These are phyloP conservation scores for Zangia roseola DNA, from an alignment of 768 basidiomycete genomes.

Conservation along the genomic window DNA sequence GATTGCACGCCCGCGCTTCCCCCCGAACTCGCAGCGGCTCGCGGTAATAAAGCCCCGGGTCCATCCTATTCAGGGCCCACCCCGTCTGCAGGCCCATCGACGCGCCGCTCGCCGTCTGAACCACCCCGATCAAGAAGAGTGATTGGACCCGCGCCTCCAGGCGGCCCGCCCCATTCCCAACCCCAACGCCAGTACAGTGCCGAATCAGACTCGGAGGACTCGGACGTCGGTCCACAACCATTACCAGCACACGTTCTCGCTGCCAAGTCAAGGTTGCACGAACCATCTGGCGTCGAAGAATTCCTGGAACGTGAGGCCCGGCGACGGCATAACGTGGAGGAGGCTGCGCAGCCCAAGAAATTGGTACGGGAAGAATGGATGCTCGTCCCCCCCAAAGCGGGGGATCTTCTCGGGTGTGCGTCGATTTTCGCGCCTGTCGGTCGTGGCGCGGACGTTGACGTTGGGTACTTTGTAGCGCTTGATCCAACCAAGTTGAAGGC, in stretches of 20 bases:
- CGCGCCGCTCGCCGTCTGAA: slow-evolving; percentile 18
- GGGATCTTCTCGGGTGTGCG: slow-evolving; percentile 77
- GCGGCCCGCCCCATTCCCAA: slow-evolving; percentile 34
- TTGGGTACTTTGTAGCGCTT: slow-evolving; percentile 47
- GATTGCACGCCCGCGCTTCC: slow-evolving; percentile 74
- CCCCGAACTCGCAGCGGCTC: slow-evolving; percentile 58
- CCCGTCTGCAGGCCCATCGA: slow-evolving; percentile 20
- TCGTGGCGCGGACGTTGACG: background rate
- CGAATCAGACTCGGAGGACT: slow-evolving; percentile 55
- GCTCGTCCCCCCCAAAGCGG: slow-evolving; percentile 86
- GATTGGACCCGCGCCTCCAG: slow-evolving; percentile 55
- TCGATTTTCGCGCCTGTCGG: too few species aligned
- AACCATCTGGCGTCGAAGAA: slow-evolving; percentile 68
- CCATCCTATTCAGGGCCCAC: slow-evolving; percentile 17
- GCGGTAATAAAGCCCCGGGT: slow-evolving; percentile 27
- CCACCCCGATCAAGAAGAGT: slow-evolving; percentile 32
- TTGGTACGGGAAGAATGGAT: slow-evolving; percentile 95
- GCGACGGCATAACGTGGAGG: slow-evolving; percentile 70
- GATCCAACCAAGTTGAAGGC: slow-evolving; percentile 84
- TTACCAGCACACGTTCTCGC: slow-evolving; percentile 45
- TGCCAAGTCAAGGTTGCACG: slow-evolving; percentile 24
- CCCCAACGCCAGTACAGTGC: slow-evolving; percentile 27
- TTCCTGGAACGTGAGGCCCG: slow-evolving; percentile 87
- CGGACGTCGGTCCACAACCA: slow-evolving; percentile 82
- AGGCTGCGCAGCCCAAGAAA: slow-evolving; percentile 74